Evolutionary conservation across 2,329 filamentous ascomycete genomes (phyloP).

Genomic region (Whalleya microplaca): DNA sequence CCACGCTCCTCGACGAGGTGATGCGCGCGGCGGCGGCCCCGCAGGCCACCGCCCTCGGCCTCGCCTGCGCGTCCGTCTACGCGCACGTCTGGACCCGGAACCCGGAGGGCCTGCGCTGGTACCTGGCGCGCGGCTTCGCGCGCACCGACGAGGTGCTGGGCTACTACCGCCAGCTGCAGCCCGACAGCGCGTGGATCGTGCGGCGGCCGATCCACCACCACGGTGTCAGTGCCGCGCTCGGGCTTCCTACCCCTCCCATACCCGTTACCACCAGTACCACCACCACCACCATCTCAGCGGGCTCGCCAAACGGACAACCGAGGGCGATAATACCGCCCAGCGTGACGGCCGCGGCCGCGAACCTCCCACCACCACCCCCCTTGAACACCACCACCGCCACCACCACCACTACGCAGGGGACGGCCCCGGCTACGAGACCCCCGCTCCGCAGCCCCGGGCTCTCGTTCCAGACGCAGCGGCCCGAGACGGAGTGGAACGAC

Average conservation of each 20-base stretch:
- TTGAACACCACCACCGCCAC: slow-evolving; percentile 1
- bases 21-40: slow-evolving; percentile 46
- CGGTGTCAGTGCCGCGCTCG: slow-evolving; percentile 28
- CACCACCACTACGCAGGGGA: slow-evolving; percentile 12
- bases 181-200: slow-evolving; percentile 65
- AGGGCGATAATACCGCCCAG: slow-evolving; percentile 18
- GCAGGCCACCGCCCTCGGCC: slow-evolving; percentile 39
- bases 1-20: slow-evolving; percentile 59
- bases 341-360: slow-evolving; percentile 36
- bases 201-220: slow-evolving; percentile 49
- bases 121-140: slow-evolving; percentile 59
- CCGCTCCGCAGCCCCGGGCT: slow-evolving; percentile 34
- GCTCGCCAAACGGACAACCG: neutral
- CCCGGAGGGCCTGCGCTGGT: slow-evolving; percentile 66
- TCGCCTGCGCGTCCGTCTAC: slow-evolving; percentile 52
- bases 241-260: too few relatives aligned
- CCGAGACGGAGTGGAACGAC: slow-evolving; percentile 69
- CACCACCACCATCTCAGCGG: neutral
- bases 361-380: slow-evolving; percentile 31
- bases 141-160: slow-evolving; percentile 52
- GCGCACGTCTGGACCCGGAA: slow-evolving; percentile 73
- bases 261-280: too few relatives aligned
- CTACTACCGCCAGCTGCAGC: slow-evolving; percentile 66
- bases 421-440: too few relatives aligned
- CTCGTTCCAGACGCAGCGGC: slow-evolving; percentile 63